Base-by-base conservation (phyloP, 441 rosid species). In the Pelargonium hybrid region DNA sequence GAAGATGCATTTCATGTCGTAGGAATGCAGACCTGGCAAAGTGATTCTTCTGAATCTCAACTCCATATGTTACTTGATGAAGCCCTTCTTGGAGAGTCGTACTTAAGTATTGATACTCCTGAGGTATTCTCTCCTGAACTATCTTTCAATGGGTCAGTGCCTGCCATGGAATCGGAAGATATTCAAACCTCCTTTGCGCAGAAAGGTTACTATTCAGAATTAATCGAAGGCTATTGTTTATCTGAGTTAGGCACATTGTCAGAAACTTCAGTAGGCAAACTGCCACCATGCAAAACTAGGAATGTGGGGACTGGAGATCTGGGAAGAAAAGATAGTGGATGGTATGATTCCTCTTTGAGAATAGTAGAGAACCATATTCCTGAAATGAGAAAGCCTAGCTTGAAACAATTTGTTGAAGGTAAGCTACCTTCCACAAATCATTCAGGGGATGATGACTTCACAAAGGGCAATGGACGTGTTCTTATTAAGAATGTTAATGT, bases 331-430 rank as follows among this genome's bases (percentile, higher is more conserved):
- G 83, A 73, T 69, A 71, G 82, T 77, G 96, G 99, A 72, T 96
- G 98, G 99, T 96, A 91, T 71, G 79, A 84, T 66, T n/a, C 78
- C 48, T 78, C 88, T 71, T 61, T 87, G 37, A 86, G 76, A 80
- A 80, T 96, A 74, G 79, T 85, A 20, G 99, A 93, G 84, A 83
- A 93, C 80, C 98, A 96, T 85, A 84, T 92, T 74, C 80, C 88
- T 76, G 92, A 88, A 82, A 75, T 80, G 78, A 82, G 83, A 76
- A 85, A 77, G 67, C 79, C 87, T 72, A 73, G 68, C 50, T 65
- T 72, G 76, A 79, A 84, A 84, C 82, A 75, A 73, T 68, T 72
- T 75, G 75, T 75, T 71, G 89, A 82, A 76, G 81, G 87, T 75
- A 83, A 79, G 37, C 77, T 74, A 80, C 74, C 80, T 69, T 67